Conservation (phyloP, 1,284 basidiomycete species). For the Cutaneotrichosporon arboriforme region DNA sequence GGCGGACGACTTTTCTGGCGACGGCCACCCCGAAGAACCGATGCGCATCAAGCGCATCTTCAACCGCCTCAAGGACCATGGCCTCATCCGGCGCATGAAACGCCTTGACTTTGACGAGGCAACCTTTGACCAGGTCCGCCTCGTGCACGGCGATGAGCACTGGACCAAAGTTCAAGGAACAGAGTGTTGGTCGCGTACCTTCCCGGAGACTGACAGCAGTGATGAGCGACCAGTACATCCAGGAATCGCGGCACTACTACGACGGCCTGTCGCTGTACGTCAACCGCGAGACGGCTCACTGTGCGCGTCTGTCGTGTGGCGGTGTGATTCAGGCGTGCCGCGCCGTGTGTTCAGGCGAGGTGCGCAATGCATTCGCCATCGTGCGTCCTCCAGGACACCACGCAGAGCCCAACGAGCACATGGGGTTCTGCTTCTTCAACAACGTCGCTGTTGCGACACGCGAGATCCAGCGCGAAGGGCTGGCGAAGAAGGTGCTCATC, state of each 20-base stretch:
- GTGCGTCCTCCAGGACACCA: constrained; percentile 97
- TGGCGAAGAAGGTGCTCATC: constrained; percentile 76
- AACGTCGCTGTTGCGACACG: constrained; percentile 90
- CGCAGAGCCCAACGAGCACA: constrained; percentile 93
- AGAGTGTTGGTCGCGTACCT: constrained; percentile 21
- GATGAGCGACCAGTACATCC: constrained; percentile 65
- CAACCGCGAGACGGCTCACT: constrained; percentile 73
- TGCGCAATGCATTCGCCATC: constrained; percentile 88
- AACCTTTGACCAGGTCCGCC: constrained; percentile 67
- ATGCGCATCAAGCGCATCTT: constrained; percentile 78
- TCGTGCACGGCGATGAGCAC: constrained; percentile 83
- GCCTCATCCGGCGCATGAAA: constrained; percentile 69
- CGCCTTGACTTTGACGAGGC: constrained; percentile 70
- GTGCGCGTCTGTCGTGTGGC: constrained; percentile 84
- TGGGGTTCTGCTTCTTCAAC: constrained; percentile 99
- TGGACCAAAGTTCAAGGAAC: constrained; percentile 81
- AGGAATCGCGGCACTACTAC: constrained; percentile 70
- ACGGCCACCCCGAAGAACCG: constrained; percentile 78
- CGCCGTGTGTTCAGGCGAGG: constrained; percentile 72
- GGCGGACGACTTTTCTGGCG: constrained; percentile 42
- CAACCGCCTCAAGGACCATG: constrained; percentile 57
- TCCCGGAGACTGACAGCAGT: constrained; percentile 49
- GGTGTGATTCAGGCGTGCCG: constrained; percentile 88
- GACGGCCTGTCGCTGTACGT: constrained; percentile 89
- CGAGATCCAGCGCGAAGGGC: constrained; percentile 65